Percentiles rank a stretch among this genome's conserved stretches.
phyloP scores from a whole-genome alignment of 257 asterid species.

The Plantago elongata region DNA sequence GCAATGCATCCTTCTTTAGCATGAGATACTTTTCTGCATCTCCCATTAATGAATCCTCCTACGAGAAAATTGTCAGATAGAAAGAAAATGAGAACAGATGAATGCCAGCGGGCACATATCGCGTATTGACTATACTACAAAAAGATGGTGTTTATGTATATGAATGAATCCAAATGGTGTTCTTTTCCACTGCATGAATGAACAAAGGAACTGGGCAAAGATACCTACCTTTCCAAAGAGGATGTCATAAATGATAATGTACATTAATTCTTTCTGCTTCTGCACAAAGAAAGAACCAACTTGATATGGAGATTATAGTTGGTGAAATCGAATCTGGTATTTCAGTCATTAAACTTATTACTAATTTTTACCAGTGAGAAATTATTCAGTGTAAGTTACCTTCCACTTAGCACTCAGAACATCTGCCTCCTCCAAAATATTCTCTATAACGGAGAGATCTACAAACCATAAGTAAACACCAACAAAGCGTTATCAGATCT shows the following conservation, averaged over 20 bases:
- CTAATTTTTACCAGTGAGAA: not conserved
- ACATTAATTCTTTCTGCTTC: slow-evolving; percentile 73
- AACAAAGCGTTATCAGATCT: not conserved
- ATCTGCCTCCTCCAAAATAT: slow-evolving; percentile 58
- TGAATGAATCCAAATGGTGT: not conserved
- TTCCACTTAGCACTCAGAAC: slow-evolving; percentile 69
- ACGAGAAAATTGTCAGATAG: slow-evolving; percentile 10
- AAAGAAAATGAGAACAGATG: not conserved
- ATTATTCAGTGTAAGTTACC: slow-evolving; percentile 35
- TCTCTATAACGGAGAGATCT: slow-evolving; percentile 78
- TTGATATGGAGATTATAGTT: not conserved
- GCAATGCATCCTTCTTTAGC: slow-evolving; percentile 50
- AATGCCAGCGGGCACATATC: no score
- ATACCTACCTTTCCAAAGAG: slow-evolving; percentile 74
- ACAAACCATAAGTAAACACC: slow-evolving; percentile 14
- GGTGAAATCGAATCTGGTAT: not conserved
- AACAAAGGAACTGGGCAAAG: not conserved
- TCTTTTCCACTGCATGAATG: not conserved
- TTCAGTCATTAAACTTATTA: no score
- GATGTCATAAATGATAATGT: slow-evolving; percentile 63
- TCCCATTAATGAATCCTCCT: slow-evolving; percentile 63
- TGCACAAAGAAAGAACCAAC: slow-evolving; percentile 34
- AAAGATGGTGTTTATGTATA: no score
- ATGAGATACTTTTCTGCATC: slow-evolving; percentile 83
- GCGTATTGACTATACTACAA: no score